Base-by-base conservation (phyloP, 2,329 filamentous ascomycete species). In the Aspergillus quadrilineatus region DNA sequence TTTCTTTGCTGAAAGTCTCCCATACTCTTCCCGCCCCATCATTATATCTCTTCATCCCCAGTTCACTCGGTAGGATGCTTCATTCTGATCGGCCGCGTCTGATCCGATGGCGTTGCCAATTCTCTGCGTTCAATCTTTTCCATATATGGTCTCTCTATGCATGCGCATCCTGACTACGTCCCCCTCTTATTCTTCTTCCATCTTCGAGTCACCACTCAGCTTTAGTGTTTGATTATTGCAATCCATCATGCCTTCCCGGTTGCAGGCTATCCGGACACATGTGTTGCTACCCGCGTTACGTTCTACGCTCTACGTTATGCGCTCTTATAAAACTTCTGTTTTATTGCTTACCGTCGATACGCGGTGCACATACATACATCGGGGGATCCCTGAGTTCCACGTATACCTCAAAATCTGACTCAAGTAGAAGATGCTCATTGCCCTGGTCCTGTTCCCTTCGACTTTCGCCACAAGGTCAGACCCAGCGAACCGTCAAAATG, bases 41-140 rank as follows among this genome's bases (percentile, higher is more conserved):
- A 39, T 44, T 50, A 45, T 55, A 4, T 32, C 37, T 32, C 49
- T 52, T 48, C 46, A 6, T 53, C 22, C 17, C 43, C 32, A 55
- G 36, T 32, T 41, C 36, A 32, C 45, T 50, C 36, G 22, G n/a
- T 51, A 26, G 42, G 34, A 28, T 42, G 8, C 15, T 50, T 15
- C 6, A 17, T 55, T 48, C 49, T 17, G 17, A 17, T 17, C 14
- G 15, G 10, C 4, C 39, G n/a, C 39, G n/a, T 7, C 14, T 22
- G 8, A 12, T 37, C 3, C 4, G 34, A 42, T 17, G 7, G n/a
- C 22, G n/a, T 42, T 10, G 22, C 22, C 22, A 3, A 4, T 17
- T 42, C 17, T 22, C 8, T 42, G 39, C 17, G n/a, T 42, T 14
- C 6, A 17, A 17, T 8, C 17, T 17, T 14, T 42, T 22, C n/a